phyloP scores from a whole-genome alignment of 2,329 filamentous ascomycete genomes.

The Botrytis hyacinthi region DNA sequence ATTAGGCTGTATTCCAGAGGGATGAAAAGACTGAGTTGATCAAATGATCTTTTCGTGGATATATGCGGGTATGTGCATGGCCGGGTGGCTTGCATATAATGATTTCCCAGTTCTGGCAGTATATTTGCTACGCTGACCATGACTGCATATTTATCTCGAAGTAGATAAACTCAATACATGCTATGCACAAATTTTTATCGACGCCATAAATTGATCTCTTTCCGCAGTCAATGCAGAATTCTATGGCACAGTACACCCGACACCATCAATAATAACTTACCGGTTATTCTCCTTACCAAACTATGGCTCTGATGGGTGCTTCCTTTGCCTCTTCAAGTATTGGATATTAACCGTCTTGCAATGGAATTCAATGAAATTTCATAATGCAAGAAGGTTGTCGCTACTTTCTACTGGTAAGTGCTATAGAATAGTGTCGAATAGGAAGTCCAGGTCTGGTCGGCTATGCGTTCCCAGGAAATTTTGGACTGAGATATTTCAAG shows the following conservation, averaged over 20 bases:
- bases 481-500: not conserved
- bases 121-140: not conserved
- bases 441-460: too few relatives aligned
- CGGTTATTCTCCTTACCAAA: not conserved
- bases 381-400: too few relatives aligned
- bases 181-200: not conserved
- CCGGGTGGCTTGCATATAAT: not conserved
- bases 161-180: not conserved
- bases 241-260: not conserved
- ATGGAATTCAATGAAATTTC: too few relatives aligned
- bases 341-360: not conserved
- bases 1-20: not conserved
- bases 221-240: not conserved
- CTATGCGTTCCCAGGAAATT: not conserved
- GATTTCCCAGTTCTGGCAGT: not conserved
- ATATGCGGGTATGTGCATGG: not conserved
- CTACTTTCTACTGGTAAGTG: too few relatives aligned
- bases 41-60: not conserved
- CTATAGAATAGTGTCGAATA: too few relatives aligned
- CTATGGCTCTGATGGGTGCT: not conserved
- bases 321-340: not conserved
- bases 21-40: not conserved
- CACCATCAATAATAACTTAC: not conserved
- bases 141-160: not conserved
- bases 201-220: not conserved